These are phyloP conservation scores for Zarea fungicola DNA, from an alignment of 2,329 filamentous ascomycete genomes.

Conservation along the genomic window DNA sequence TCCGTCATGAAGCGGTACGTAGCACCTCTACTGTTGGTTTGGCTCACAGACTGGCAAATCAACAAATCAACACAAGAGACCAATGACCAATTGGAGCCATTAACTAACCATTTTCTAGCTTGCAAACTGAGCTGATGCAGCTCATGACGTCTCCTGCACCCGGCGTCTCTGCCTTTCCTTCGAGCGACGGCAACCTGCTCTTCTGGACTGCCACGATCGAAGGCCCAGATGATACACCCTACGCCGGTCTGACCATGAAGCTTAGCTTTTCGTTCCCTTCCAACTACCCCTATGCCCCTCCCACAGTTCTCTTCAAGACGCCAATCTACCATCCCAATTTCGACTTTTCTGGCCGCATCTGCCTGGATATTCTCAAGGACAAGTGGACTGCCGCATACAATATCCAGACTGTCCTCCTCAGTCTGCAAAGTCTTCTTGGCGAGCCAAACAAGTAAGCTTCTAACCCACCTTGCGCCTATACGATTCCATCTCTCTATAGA, in stretches of 20 bases:
- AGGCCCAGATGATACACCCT: conserved; percentile 87
- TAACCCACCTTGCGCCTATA: no score
- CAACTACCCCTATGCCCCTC: conserved; percentile 90
- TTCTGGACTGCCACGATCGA: conserved; percentile 92
- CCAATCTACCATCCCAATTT: conserved; percentile 99
- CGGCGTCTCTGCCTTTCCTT: conserved; percentile 91
- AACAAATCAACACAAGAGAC: not conserved
- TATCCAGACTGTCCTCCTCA: conserved; percentile 86
- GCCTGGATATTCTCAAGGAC: conserved; percentile 96
- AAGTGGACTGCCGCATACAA: conserved; percentile 99
- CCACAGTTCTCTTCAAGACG: conserved; percentile 93
- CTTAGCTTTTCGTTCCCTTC: conserved; percentile 84
- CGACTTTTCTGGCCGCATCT: conserved; percentile 95
- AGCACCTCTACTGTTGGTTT: no score
- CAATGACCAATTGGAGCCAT: not conserved
- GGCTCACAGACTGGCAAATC: no score
- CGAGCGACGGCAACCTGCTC: conserved; percentile 82
- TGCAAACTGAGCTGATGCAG: conserved; percentile 97
- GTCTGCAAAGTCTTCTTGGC: conserved; percentile 88
- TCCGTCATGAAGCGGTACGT: conserved; percentile 72
- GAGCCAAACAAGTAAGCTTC: conserved; percentile 91
- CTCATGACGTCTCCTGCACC: conserved; percentile 94
- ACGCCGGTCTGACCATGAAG: conserved; percentile 83
- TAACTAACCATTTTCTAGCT: conserved; percentile 42
- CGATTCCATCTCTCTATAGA: not conserved